These are phyloP conservation scores for Xanthoparmelia taractica DNA, from an alignment of 495 filamentous ascomycete genomes.

Conservation along the genomic window DNA sequence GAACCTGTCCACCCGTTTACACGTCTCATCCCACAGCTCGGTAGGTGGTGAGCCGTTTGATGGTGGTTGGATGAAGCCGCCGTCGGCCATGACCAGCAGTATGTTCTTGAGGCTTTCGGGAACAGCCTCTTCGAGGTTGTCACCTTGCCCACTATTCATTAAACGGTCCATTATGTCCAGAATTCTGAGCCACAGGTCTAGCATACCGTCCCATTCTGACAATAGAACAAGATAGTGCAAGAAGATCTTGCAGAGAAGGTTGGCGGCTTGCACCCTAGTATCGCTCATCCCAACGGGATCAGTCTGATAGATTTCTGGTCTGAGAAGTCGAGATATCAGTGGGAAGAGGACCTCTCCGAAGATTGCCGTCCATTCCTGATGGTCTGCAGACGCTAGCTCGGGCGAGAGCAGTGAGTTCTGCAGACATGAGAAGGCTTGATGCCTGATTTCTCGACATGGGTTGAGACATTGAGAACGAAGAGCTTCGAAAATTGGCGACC, in stretches of 20 bases:
- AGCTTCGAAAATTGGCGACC: slow-evolving; percentile 88
- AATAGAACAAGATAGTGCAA: slow-evolving; percentile 84
- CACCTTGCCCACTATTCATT: slow-evolving; percentile 92
- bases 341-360: slow-evolving; percentile 94
- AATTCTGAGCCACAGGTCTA: slow-evolving; percentile 87
- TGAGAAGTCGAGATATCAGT: slow-evolving; percentile 78
- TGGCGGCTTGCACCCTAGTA: slow-evolving; percentile 86
- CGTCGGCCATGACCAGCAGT: slow-evolving; percentile 88
- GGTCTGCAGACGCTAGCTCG: slow-evolving; percentile 64
- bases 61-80: slow-evolving; percentile 73
- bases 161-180: slow-evolving; percentile 91
- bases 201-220: slow-evolving; percentile 80
- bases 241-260: slow-evolving; percentile 88
- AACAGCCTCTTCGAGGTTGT: slow-evolving; percentile 88
- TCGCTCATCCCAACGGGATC: slow-evolving; percentile 93
- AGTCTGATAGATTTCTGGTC: slow-evolving; percentile 90
- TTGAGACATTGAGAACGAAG: slow-evolving; percentile 87
- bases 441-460: slow-evolving; percentile 86
- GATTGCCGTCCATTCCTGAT: slow-evolving; percentile 88
- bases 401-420: slow-evolving; percentile 79
- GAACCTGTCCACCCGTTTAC: slow-evolving; percentile 84
- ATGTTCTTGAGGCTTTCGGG: slow-evolving; percentile 96
- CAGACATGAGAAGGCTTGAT: slow-evolving; percentile 77
- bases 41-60: slow-evolving; percentile 47
- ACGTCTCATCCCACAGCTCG: slow-evolving; percentile 57